Evolutionary conservation across 345 rosid genomes (phyloP).

Genomic region (Gossypium mustelinum): DNA sequence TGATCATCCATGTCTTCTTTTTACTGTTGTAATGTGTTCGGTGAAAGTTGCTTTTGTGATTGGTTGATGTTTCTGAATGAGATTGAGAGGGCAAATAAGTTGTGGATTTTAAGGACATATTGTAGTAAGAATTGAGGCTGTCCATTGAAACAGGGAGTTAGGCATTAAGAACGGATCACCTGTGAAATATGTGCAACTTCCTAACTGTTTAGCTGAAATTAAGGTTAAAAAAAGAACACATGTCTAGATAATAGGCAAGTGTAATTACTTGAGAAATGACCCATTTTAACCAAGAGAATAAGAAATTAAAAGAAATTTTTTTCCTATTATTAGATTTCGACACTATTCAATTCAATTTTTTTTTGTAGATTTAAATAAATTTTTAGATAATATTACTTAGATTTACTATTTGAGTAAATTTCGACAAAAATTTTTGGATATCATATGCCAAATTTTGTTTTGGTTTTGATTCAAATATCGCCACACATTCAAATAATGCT

Average conservation of each 20-base stretch:
- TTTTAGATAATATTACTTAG: too few relatives aligned
- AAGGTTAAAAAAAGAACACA: not conserved
- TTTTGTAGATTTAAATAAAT: too few relatives aligned
- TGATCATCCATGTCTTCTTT: conserved; percentile 38
- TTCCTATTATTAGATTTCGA: too few relatives aligned
- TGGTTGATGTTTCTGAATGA: not conserved
- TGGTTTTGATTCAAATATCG: too few relatives aligned
- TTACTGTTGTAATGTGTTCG: not conserved
- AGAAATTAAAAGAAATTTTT: not conserved
- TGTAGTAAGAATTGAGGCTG: conserved; percentile 12
- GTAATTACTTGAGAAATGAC: not conserved
- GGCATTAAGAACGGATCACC: conserved; percentile 28
- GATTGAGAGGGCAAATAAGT: conserved; percentile 7
- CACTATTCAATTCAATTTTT: too few relatives aligned
- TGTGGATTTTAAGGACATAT: conserved; percentile 1
- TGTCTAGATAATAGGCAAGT: not conserved
- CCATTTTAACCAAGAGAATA: not conserved
- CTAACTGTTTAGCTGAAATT: not conserved
- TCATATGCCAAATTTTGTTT: too few relatives aligned
- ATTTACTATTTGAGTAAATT: too few relatives aligned
- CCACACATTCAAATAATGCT: too few relatives aligned
- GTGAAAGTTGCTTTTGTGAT: not conserved
- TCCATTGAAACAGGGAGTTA: conserved; percentile 21
- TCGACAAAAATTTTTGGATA: rapidly evolving
- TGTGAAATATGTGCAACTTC: conserved; percentile 3